Base-by-base conservation (phyloP, 352 stramenopile genomes). In the Discostella stelligera region DNA sequence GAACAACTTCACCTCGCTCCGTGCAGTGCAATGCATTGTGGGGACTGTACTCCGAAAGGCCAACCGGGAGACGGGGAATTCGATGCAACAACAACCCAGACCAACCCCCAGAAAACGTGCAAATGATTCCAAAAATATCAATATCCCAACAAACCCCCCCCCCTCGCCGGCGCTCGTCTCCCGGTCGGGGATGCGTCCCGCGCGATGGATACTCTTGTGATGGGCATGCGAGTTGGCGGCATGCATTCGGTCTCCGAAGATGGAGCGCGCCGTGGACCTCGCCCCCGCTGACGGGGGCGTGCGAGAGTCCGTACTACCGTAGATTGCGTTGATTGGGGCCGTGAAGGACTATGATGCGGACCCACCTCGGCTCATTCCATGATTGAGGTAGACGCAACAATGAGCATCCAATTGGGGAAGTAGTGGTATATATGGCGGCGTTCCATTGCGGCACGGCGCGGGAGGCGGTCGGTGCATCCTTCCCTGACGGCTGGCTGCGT, bases 131-230 rank as follows among this genome's bases (percentile, higher is more conserved):
- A n/a, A n/a, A n/a, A n/a, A n/a, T n/a, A n/a, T n/a, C n/a, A n/a
- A n/a, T n/a, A n/a, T n/a, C n/a, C n/a, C n/a, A n/a, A n/a, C n/a
- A n/a, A n/a, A n/a, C n/a, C n/a, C n/a, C n/a, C 52, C 77, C 3
- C 96, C 96, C 81, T 99, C 96, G 1, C 96, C 96, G 0, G 91
- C 89, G 48, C 95, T 91, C 1, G 96, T 86, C 82, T 99, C 96
- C 82, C 95, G 91, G 83, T 95, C 92, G 0, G 91, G 89, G 4
- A 92, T 71, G 21, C 90, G 56, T 18, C 90, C 90, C 2, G 96
- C 98, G 83, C 98, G 96, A 82, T 99, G 98, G 65, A 93, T 98
- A 48, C 96, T n/a, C n/a, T n/a, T n/a, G n/a, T n/a, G n/a, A n/a
- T n/a, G n/a, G n/a, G n/a, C n/a, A 79, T 92, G 87, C 11, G 75